Base-by-base conservation (phyloP, 805 yeast genomes). In the Candida saitoana region DNA sequence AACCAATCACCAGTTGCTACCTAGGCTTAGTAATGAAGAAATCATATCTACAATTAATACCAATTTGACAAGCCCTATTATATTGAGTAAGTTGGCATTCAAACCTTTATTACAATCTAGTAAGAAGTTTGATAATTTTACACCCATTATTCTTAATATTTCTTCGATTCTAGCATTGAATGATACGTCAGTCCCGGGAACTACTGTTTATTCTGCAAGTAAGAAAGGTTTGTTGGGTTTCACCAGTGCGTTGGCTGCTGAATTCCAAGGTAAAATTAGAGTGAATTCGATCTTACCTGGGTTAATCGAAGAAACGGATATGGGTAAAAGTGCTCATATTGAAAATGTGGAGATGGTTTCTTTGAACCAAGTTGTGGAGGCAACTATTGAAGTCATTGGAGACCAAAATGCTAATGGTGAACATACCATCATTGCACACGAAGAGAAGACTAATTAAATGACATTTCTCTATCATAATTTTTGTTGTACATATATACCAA, bases 241-340 rank as follows among this genome's bases (percentile, higher is more conserved):
- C 50, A 75, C 88, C 0, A 60, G 67, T 35, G 58, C 82, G 0
- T 55, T 85, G 25, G 84, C 90, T 0, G 50, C 58, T 1, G 96
- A 87, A 49, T 54, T 84, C 45, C 73, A 71, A 11, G 60, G 77
- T 0, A 67, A 68, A 7, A 70, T 87, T 2, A 59, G 87, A 30
- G 82, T 82, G 34, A 85, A 85, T 56, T 67, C 83, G 1, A 57
- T 88, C 1, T 57, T 80, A 15, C 93, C 95, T 0, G 91, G 91
- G 0, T 62, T 85, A 22, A 69, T 82, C 1, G 63, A 61, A 4
- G 84, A 76, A 18, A 87, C 96, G 0, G 84, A 76, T 3, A 86
- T 87, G 80, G 82, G 82, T 0, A 42, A 57, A 6, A 44, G 49
- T 1, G 74, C 56, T 2, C 51, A 51, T 2, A 45, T 52, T 8